Evolutionary conservation across 495 filamentous ascomycete species (phyloP).

Genomic region (Aspergillus funiculosus): DNA sequence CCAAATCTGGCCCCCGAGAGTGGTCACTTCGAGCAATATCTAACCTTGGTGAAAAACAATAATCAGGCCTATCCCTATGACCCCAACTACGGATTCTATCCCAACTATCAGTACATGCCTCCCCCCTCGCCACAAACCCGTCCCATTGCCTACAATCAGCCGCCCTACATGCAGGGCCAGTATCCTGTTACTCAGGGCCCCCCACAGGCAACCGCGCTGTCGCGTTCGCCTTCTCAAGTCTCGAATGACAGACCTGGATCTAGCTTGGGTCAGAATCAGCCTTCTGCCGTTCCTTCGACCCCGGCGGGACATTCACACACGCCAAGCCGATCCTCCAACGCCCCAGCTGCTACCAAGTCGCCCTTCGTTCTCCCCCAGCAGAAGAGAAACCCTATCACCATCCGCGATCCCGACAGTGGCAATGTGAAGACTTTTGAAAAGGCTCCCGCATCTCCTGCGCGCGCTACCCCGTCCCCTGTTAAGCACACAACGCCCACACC

Average conservation of each 20-base stretch:
- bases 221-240: conserved; percentile 75
- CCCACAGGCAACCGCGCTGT: conserved; percentile 62
- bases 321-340: conserved; percentile 51
- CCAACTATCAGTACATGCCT: conserved; percentile 39
- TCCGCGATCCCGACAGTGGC: conserved; percentile 73
- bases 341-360: conserved; percentile 43
- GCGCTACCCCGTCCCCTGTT: conserved; percentile 50
- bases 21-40: conserved; percentile 66
- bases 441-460: conserved; percentile 50
- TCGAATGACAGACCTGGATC: conserved; percentile 73
- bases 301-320: conserved; percentile 55
- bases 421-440: conserved; percentile 55
- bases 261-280: conserved; percentile 65
- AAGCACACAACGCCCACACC: conserved; percentile 60
- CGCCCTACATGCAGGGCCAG: conserved; percentile 42
- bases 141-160: conserved; percentile 47
- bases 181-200: conserved; percentile 49
- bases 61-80: conserved; percentile 44
- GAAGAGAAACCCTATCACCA: conserved; percentile 66
- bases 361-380: conserved; percentile 49
- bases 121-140: conserved; percentile 49
- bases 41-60: conserved; percentile 61
- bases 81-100: conserved; percentile 46
- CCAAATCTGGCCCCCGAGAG: conserved; percentile 62
- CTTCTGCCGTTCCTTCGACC: conserved; percentile 52